phyloP scores from a whole-genome alignment of 768 basidiomycete genomes.

The Gloeostereum incarnatum region DNA sequence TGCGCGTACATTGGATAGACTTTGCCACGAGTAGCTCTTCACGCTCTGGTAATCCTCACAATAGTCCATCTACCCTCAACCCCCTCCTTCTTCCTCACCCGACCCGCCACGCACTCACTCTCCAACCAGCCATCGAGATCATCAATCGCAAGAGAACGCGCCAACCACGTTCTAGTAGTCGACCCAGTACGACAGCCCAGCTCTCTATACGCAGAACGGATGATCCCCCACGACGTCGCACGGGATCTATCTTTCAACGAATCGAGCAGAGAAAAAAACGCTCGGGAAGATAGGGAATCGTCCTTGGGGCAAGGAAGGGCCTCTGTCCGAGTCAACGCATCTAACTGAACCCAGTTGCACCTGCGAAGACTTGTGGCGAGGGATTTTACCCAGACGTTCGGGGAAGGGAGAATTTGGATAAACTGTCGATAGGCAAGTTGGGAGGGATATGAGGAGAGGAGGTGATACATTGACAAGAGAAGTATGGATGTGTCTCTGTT shows the following conservation, averaged over 20 bases:
- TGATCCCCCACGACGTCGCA: slow-evolving; percentile 45
- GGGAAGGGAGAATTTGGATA: slow-evolving; percentile 24
- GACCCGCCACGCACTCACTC: slow-evolving; percentile 27
- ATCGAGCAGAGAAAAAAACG: slow-evolving; percentile 35
- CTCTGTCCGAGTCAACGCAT: slow-evolving; percentile 27
- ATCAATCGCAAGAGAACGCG: slow-evolving; percentile 33
- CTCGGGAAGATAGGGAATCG: slow-evolving; percentile 22
- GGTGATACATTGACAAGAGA: slow-evolving; percentile 47
- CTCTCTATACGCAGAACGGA: slow-evolving; percentile 60
- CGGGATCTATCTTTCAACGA: slow-evolving; percentile 40
- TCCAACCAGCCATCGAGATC: slow-evolving; percentile 48
- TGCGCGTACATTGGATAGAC: too few relatives aligned
- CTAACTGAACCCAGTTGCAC: slow-evolving; percentile 45
- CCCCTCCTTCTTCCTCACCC: slow-evolving; percentile 50
- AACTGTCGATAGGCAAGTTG: slow-evolving; percentile 47
- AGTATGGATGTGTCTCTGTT: slow-evolving; percentile 23
- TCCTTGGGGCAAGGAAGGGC: slow-evolving; percentile 11
- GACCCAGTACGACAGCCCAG: slow-evolving; percentile 30
- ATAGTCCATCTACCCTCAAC: slow-evolving; percentile 51
- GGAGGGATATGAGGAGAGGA: slow-evolving; percentile 53
- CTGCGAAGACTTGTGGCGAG: slow-evolving; percentile 44
- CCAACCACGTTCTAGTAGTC: slow-evolving; percentile 37
- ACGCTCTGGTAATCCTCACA: too few relatives aligned
- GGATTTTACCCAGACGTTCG: slow-evolving; percentile 39
- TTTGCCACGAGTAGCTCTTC: too few relatives aligned